Percentiles rank a stretch among this genome's conserved stretches.
Conservation (phyloP, 163 green algal species). For the Chlamydomonas reinhardtii region DNA sequence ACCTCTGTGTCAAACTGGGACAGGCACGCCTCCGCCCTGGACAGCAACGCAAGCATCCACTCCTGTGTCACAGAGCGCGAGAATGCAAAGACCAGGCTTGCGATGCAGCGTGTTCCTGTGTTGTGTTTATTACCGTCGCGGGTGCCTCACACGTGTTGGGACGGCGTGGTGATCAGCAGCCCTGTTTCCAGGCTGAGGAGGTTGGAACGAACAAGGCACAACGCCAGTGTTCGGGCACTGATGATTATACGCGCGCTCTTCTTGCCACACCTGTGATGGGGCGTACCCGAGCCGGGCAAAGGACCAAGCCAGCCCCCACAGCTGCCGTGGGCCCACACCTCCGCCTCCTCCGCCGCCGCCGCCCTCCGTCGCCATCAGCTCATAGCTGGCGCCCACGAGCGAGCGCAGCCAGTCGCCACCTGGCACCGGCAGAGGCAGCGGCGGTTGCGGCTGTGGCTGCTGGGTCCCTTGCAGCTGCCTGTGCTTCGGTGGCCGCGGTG, state of each 20-base stretch:
- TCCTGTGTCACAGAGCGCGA: neutral
- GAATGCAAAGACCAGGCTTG: no score
- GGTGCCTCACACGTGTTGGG: no score
- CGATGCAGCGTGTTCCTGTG: no score
- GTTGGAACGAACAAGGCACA: no score
- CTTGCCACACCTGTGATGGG: neutral
- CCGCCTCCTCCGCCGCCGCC: no score
- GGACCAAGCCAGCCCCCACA: conserved; percentile 32
- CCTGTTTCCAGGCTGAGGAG: no score
- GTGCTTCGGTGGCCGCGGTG: neutral
- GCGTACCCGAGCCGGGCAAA: conserved; percentile 21
- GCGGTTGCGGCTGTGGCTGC: neutral
- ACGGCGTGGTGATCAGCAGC: no score
- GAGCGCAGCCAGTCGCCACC: conserved; percentile 6
- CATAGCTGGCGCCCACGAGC: neutral
- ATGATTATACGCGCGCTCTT: no score
- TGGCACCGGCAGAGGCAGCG: neutral
- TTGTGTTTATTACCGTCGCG: no score
- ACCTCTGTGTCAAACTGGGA: conserved; percentile 11
- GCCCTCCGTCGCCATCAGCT: neutral
- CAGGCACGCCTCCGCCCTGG: neutral
- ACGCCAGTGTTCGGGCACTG: no score
- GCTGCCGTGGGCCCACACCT: neutral
- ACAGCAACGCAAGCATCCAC: conserved; percentile 17
- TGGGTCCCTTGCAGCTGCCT: neutral